phyloP scores from a whole-genome alignment of 2,329 filamentous ascomycete genomes.

The Aureobasidium sp. region DNA sequence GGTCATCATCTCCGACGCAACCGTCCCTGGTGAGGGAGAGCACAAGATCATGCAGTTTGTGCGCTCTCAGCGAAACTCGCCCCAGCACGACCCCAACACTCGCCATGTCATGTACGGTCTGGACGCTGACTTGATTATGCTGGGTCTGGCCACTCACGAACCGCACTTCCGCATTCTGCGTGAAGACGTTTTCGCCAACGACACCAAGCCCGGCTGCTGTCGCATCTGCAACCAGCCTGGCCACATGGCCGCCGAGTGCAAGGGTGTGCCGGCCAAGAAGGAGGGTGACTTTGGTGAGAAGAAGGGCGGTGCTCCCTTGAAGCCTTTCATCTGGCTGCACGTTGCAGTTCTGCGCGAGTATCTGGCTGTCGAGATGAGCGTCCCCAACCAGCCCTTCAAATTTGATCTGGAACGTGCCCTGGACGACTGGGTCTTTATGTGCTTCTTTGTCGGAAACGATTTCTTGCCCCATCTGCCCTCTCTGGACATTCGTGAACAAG shows the following conservation, averaged over 20 bases:
- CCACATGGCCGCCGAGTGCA: conserved; percentile 81
- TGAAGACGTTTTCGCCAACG: conserved; percentile 93
- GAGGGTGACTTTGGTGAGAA: conserved; percentile 70
- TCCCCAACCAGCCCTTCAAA: conserved; percentile 73
- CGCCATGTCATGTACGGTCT: conserved; percentile 96
- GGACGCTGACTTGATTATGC: conserved; percentile 97
- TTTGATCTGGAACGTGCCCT: conserved; percentile 92
- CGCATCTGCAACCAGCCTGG: conserved; percentile 86
- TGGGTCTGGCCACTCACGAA: conserved; percentile 93
- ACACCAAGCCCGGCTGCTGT: conserved; percentile 75
- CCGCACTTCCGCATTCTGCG: conserved; percentile 93
- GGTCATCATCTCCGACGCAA: conserved; percentile 96
- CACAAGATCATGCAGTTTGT: conserved; percentile 99
- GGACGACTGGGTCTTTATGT: conserved; percentile 99
- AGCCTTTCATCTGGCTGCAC: conserved; percentile 98
- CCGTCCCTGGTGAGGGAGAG: conserved; percentile 94
- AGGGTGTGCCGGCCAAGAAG: conserved; percentile 70
- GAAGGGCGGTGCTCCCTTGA: conserved; percentile 60
- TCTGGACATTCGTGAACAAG: conserved; percentile 92
- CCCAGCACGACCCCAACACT: conserved; percentile 92
- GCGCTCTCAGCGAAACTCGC: conserved; percentile 81
- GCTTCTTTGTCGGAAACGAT: conserved; percentile 97
- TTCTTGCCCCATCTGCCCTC: conserved; percentile 97
- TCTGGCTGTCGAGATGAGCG: conserved; percentile 77
- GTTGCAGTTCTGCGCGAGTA: conserved; percentile 90